Conservation (phyloP, 2,329 filamentous ascomycete genomes). For the Cladophialophora bantiana region DNA sequence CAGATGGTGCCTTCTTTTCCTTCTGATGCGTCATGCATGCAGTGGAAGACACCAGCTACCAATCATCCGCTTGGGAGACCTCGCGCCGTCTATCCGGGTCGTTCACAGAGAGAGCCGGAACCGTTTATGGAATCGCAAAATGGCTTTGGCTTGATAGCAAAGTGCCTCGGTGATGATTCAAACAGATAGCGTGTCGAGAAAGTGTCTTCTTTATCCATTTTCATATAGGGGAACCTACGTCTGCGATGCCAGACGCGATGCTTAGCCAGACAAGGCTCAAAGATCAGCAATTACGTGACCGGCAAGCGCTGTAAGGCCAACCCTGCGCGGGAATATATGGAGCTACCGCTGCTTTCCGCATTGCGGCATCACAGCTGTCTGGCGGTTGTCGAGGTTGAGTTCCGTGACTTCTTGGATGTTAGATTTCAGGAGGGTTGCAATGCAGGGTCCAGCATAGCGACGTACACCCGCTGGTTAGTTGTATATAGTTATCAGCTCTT, state of each 20-base stretch:
- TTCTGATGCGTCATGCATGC: constrained; percentile 5
- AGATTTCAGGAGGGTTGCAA: neutral
- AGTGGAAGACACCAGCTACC: neutral
- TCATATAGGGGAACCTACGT: neutral
- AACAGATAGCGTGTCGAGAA: constrained; percentile 4
- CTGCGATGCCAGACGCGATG: neutral
- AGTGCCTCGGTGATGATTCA: neutral
- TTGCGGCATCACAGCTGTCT: neutral
- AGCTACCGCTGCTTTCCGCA: neutral
- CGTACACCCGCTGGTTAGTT: neutral
- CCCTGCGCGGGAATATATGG: neutral
- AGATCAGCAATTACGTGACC: constrained; percentile 17
- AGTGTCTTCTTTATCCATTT: neutral
- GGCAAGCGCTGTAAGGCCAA: neutral
- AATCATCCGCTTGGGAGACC: constrained; percentile 1
- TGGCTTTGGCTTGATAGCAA: neutral
- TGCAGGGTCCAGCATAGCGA: neutral
- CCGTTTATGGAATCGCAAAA: neutral
- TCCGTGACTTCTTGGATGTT: neutral
- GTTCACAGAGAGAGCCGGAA: neutral
- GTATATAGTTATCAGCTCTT: neutral
- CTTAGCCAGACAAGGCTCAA: neutral
- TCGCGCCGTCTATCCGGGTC: constrained; percentile 13
- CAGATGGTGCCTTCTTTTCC: neutral
- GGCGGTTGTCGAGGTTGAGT: neutral